Conservation (phyloP, 2,329 filamentous ascomycete genomes). For the Cytospora piceicola region DNA sequence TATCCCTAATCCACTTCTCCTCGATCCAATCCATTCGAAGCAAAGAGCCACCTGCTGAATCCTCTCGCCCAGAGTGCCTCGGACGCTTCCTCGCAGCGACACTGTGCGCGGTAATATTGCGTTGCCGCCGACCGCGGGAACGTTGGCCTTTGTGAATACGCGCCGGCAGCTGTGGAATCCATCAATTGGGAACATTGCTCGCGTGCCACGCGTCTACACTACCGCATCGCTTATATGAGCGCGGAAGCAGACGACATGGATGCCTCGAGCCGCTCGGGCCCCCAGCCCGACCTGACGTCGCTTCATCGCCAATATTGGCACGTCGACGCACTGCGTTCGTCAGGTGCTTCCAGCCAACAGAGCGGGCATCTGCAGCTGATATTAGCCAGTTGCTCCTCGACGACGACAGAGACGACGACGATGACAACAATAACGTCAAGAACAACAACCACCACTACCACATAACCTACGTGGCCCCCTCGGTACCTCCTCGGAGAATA, state of each 20-base stretch:
- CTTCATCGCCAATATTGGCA: background rate
- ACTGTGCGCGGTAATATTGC: slow-evolving; percentile 26
- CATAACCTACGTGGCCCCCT: too few species aligned
- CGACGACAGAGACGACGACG: background rate
- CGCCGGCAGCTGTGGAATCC: background rate
- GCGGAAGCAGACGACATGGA: background rate
- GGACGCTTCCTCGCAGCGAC: background rate
- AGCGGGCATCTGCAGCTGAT: background rate
- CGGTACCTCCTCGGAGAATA: background rate
- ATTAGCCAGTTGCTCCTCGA: background rate
- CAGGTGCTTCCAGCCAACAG: background rate
- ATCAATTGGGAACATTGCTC: slow-evolving; percentile 3
- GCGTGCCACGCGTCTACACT: slow-evolving; percentile 8
- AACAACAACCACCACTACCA: background rate
- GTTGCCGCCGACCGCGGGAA: slow-evolving; percentile 9
- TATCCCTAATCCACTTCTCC: slow-evolving; percentile 8
- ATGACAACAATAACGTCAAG: background rate
- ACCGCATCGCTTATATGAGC: slow-evolving; percentile 5
- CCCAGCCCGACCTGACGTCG: slow-evolving; percentile 10
- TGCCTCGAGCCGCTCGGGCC: slow-evolving; percentile 5
- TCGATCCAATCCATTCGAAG: background rate
- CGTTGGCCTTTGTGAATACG: background rate
- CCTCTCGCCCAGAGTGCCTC: background rate
- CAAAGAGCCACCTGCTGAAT: background rate
- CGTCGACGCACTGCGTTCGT: background rate